phyloP scores from a whole-genome alignment of 2,329 filamentous ascomycete species.

The Rutstroemia sydowiana region DNA sequence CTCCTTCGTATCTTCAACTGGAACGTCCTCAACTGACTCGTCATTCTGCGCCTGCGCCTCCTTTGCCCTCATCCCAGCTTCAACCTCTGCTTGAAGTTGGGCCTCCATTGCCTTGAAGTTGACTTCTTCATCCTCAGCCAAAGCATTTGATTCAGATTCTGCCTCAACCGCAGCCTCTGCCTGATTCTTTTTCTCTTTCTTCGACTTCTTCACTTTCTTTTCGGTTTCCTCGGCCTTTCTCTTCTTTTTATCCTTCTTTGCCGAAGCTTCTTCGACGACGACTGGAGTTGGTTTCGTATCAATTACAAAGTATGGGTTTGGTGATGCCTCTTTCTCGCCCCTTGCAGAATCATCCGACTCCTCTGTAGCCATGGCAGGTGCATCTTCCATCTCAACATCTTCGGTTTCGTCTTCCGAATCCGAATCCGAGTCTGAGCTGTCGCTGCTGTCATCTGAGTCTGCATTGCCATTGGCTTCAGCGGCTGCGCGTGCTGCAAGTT shows the following conservation, averaged over 20 bases:
- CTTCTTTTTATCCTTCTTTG: conserved; percentile 17
- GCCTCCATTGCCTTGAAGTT: conserved; percentile 20
- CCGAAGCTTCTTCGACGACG: neutral
- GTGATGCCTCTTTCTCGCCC: conserved; percentile 4
- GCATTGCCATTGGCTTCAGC: conserved; percentile 1
- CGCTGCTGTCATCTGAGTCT: neutral
- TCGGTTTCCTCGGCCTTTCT: conserved; percentile 26
- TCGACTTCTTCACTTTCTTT: neutral
- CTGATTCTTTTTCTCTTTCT: conserved; percentile 63
- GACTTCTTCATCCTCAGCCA: conserved; percentile 11
- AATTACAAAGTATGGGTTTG: conserved; percentile 23
- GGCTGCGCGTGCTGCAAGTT: conserved; percentile 15
- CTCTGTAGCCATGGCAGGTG: neutral
- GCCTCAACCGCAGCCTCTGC: conserved; percentile 26
- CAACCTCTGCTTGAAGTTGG: conserved; percentile 20
- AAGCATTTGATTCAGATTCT: conserved; percentile 44
- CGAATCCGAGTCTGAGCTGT: neutral
- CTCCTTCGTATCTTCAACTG: too few relatives aligned
- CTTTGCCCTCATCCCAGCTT: conserved; percentile 14
- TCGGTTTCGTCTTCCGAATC: neutral
- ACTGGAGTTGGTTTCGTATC: conserved; percentile 23
- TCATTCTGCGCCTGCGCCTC: conserved; percentile 10
- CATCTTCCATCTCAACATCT: conserved; percentile 9
- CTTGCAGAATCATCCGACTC: neutral
- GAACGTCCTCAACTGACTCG: conserved; percentile 13